Conservation (phyloP, 2,329 filamentous ascomycete genomes). For the Metarhizium robertsii region DNA sequence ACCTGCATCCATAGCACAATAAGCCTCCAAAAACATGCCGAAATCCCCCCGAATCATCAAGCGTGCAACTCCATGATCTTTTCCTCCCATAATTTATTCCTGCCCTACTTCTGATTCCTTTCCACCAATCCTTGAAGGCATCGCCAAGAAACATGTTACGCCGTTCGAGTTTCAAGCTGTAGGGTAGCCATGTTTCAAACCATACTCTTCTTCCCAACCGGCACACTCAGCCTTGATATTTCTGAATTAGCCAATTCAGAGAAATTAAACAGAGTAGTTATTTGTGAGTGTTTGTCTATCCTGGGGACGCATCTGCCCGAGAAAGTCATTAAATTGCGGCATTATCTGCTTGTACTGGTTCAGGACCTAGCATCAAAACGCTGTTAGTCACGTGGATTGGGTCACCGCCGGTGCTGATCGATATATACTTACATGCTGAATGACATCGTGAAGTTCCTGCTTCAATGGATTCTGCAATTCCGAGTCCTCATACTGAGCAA, state of each 20-base stretch:
- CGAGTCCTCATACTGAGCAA: constrained; percentile 67
- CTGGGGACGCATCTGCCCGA: constrained; percentile 37
- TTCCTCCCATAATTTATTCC: neutral
- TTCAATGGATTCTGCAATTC: constrained; percentile 50
- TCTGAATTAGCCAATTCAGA: neutral
- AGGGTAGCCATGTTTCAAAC: neutral
- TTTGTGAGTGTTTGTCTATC: constrained; percentile 40
- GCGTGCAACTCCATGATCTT: neutral
- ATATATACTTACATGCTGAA: constrained; percentile 58
- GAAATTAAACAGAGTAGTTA: constrained; percentile 35
- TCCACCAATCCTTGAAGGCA: neutral
- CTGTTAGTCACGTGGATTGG: neutral
- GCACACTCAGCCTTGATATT: neutral
- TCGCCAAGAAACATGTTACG: neutral
- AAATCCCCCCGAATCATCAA: neutral
- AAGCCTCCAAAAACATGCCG: neutral
- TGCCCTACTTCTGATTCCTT: neutral
- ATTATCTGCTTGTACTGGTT: constrained; percentile 50
- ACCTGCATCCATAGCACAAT: constrained; percentile 2
- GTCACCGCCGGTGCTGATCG: neutral
- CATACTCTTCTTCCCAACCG: neutral
- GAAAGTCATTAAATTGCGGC: constrained; percentile 47
- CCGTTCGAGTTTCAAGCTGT: neutral
- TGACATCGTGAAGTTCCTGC: constrained; percentile 59
- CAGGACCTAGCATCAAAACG: constrained; percentile 32